A percentile compares a stretch with the other conserved stretches of the same genome.
phyloP scores from a whole-genome alignment of 768 basidiomycete species.

The Tricholoma hemisulphureum region DNA sequence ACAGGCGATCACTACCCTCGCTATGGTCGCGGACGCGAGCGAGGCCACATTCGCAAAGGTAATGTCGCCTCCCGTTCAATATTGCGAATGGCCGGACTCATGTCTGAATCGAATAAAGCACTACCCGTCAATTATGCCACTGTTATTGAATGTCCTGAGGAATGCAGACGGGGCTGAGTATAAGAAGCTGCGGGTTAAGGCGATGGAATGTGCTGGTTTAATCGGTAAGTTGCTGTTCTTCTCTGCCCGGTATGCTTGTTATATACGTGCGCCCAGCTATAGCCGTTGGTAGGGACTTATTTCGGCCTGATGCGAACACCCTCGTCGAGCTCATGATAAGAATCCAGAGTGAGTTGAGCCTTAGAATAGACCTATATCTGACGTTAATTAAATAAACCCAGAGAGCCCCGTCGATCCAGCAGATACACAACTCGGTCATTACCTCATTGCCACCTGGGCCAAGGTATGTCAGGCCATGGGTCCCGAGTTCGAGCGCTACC shows the following conservation, averaged over 20 bases:
- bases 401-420: slow-evolving; percentile 67
- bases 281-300: slow-evolving; percentile 80
- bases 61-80: slow-evolving; percentile 2
- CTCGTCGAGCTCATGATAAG: slow-evolving; percentile 72
- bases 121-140: slow-evolving; percentile 77
- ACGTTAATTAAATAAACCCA: slow-evolving; percentile 20
- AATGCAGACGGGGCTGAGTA: slow-evolving; percentile 70
- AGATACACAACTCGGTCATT: slow-evolving; percentile 71
- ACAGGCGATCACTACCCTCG: slow-evolving; percentile 83
- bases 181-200: slow-evolving; percentile 69
- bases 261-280: slow-evolving; percentile 53
- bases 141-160: slow-evolving; percentile 70
- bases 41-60: slow-evolving; percentile 77
- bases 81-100: not conserved
- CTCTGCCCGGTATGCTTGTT: not conserved
- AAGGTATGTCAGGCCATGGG: slow-evolving; percentile 86
- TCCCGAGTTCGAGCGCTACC: slow-evolving; percentile 81
- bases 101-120: slow-evolving; percentile 42
- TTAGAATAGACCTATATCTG: not conserved
- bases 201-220: slow-evolving; percentile 89
- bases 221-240: slow-evolving; percentile 54
- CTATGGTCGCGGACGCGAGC: slow-evolving; percentile 87
- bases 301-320: slow-evolving; percentile 68
- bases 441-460: slow-evolving; percentile 85
- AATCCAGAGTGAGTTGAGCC: slow-evolving; percentile 62